These are phyloP conservation scores for Schoenoplectus tabernaemontani DNA, from an alignment of 202 grass and related monocot species.

Conservation along the genomic window DNA sequence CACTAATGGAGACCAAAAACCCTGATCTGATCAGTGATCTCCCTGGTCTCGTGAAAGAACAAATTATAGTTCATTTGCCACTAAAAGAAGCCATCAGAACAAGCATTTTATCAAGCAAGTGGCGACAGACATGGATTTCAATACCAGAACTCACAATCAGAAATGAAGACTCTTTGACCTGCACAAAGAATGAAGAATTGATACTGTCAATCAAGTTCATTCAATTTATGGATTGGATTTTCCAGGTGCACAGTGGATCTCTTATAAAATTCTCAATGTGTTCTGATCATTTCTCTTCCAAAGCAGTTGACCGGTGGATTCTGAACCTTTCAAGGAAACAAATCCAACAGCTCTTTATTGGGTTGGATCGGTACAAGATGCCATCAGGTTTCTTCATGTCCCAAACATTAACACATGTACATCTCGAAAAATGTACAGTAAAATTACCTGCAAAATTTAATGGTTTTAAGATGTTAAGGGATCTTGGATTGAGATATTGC, in stretches of 20 bases:
- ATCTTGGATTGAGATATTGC: conserved; percentile 31
- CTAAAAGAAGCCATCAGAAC: conserved; percentile 24
- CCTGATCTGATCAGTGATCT: conserved; percentile 24
- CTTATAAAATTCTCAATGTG: conserved; percentile 42
- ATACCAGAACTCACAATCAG: conserved; percentile 41
- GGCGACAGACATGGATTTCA: conserved; percentile 38
- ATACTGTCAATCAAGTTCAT: conserved; percentile 28
- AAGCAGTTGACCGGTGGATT: conserved; percentile 37
- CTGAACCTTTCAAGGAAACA: conserved; percentile 48
- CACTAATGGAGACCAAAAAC: conserved; percentile 1
- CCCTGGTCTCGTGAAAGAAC: conserved; percentile 10
- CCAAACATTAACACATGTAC: conserved; percentile 30
- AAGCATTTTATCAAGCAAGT: conserved; percentile 26
- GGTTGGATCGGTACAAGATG: conserved; percentile 29
- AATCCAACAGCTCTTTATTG: conserved; percentile 38
- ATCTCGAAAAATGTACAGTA: conserved; percentile 23
- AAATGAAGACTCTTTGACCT: conserved; percentile 22
- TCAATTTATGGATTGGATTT: conserved; percentile 27
- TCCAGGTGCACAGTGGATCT: conserved; percentile 38
- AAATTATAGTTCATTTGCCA: conserved; percentile 21
- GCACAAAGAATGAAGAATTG: conserved; percentile 14
- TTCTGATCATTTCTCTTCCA: conserved; percentile 15
- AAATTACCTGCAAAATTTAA: conserved; percentile 28
- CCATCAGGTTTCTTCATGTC: conserved; percentile 43
- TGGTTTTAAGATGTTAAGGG: conserved; percentile 36